Base-by-base conservation (phyloP, 2,329 filamentous ascomycete species). In the Ascomycota sp. region DNA sequence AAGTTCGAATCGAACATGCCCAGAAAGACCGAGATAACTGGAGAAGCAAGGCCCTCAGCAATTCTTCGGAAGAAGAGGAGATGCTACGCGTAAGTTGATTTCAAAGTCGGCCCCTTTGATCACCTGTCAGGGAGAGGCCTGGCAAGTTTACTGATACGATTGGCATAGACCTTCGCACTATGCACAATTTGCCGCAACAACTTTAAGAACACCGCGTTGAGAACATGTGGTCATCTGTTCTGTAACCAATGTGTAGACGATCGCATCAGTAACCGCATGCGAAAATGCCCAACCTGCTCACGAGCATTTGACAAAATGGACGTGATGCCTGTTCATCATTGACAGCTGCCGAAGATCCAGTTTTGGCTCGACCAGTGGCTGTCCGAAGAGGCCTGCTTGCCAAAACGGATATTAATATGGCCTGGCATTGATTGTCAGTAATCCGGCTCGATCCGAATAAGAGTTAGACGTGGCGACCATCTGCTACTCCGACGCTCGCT, bases 241-340 rank as follows among this genome's bases (percentile, higher is more conserved):
- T 98, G 89, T 64, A 75, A 75, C 45, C 66, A 73, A 28, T 98
- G 89, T 48, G 78, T 95, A 17, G 81, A 93, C 38, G 78, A 91
- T 44, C 75, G 89, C 33, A 73, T 94, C 36, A 72, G 71, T 27
- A 92, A 89, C 45, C 78, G 89, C 23, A 85, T 86, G 56, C 70
- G 89, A 40, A 95, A 95, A 52, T 98, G 89, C 46, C 89, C 89
- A 3, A 86, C 81, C 42, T 98, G 91, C 61, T 82, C 78, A 43
- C 79, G 78, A 53, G 73, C 81, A 4, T 98, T 98, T 48, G 86
- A 92, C 44, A 78, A 72, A 49, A 78, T 78, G 52, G 89, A 98
- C 48, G 72, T 82, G 36, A 91, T 94, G 81, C 56, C 65, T 15
- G 68, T 72, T 29, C 71, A 77, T 46, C 53, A 56, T 36, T 57